Conservation (phyloP, 140 eudicot genomes). For the Ambrosia hybrid region DNA sequence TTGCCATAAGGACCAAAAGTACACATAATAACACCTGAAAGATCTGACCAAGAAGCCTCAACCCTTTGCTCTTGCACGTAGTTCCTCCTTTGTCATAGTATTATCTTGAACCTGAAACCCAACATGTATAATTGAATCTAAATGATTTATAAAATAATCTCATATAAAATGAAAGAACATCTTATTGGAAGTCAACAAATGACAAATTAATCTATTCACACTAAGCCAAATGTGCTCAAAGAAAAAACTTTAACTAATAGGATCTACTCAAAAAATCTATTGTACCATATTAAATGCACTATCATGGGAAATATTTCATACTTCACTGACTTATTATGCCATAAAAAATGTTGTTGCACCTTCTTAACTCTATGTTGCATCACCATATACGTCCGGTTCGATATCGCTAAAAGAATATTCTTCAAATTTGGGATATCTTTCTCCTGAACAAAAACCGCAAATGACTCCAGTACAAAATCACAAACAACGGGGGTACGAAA, state of each 20-base stretch:
- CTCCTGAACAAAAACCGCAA: conserved; percentile 75
- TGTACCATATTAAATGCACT: conserved; percentile 77
- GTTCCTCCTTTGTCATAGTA: too few relatives aligned
- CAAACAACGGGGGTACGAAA: conserved; percentile 94
- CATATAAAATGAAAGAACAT: not conserved
- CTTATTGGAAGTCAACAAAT: conserved; percentile 1
- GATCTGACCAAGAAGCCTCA: too few relatives aligned
- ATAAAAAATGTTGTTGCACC: conserved; percentile 84
- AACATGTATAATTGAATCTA: too few relatives aligned
- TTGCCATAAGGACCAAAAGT: too few relatives aligned
- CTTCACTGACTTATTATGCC: conserved; percentile 79
- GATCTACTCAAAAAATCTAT: conserved; percentile 52
- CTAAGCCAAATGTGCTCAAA: conserved; percentile 1
- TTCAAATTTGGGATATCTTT: conserved; percentile 75
- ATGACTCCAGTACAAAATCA: conserved; percentile 73
- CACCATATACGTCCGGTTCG: conserved; percentile 44
- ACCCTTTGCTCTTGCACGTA: too few relatives aligned
- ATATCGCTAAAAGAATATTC: conserved; percentile 57
- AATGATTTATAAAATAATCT: not conserved
- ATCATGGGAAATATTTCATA: conserved; percentile 85
- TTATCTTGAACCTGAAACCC: too few relatives aligned
- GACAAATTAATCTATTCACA: conserved; percentile 30
- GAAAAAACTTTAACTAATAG: conserved; percentile 15
- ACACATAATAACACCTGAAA: too few relatives aligned
- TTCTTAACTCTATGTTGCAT: conserved; percentile 68